Evolutionary conservation across 768 basidiomycete species (phyloP).

Genomic region (Hydnum rufescens): DNA sequence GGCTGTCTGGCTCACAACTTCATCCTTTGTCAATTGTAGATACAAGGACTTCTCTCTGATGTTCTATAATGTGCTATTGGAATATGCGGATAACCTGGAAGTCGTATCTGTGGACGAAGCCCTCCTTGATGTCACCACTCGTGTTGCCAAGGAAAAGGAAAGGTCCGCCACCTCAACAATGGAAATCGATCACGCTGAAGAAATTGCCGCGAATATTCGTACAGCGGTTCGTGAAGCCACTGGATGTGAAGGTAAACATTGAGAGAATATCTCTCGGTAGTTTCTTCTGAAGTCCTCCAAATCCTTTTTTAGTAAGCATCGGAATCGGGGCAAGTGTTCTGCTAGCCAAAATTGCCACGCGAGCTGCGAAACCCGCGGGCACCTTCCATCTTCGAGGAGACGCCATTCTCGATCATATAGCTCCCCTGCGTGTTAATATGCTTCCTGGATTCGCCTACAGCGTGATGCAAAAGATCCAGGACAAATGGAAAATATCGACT

Average conservation of each 20-base stretch:
- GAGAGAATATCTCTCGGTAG: neutral
- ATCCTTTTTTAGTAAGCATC: constrained; percentile 46
- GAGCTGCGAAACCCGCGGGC: constrained; percentile 78
- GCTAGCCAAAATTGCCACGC: constrained; percentile 79
- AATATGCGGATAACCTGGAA: constrained; percentile 75
- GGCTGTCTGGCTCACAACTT: too few species aligned
- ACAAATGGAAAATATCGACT: constrained; percentile 52
- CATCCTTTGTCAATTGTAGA: too few species aligned
- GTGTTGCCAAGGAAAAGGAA: constrained; percentile 21
- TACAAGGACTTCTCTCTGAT: constrained; percentile 68
- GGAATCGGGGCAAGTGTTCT: constrained; percentile 86
- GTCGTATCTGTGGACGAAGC: constrained; percentile 96
- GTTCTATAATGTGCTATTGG: constrained; percentile 87
- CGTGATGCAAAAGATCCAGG: constrained; percentile 53
- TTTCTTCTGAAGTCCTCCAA: too few species aligned
- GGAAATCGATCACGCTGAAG: constrained; percentile 40
- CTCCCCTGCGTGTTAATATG: constrained; percentile 53
- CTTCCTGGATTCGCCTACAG: constrained; percentile 76
- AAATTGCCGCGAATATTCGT: constrained; percentile 66
- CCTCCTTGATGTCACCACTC: constrained; percentile 64
- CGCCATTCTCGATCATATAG: constrained; percentile 34
- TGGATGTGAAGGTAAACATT: constrained; percentile 50
- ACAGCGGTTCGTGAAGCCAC: constrained; percentile 58
- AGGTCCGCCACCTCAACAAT: constrained; percentile 12
- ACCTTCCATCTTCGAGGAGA: constrained; percentile 50